Evolutionary conservation across 2,329 filamentous ascomycete genomes (phyloP), one percentile per base, ranked within the genome.

Genomic region (Colletotrichum tamarilloi): DNA sequence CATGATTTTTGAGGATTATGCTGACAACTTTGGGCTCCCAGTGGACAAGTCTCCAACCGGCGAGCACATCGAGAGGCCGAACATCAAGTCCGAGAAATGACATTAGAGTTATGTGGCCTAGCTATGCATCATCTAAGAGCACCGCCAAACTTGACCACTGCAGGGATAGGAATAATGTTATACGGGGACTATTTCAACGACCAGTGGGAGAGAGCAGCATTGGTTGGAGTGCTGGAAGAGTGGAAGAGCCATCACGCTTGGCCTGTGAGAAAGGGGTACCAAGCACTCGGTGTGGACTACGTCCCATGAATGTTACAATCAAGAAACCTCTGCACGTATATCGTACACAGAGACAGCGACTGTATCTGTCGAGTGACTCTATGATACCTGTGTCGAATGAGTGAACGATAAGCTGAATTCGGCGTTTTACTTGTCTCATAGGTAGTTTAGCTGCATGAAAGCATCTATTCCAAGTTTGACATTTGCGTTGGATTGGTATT

Each of bases 161-260:
- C 83, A 0, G 81, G 81, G 0, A 81, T 84, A 46, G 82, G 82
- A 5, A 84, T 84, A 73, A 81, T 84, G 76, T 71, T 84, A n/a
- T 84, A 84, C 30, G 82, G 82, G 1, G 83, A 84, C 63, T 84
- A 83, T 59, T 84, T 84, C 72, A 84, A 82, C 2, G 83, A 84
- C 65, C 78, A 77, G 11, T 84, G 83, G 58, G 83, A 84, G 70
- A 77, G 82, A 1, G 76, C 77, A 24, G 83, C 82, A 1, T 68
- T 84, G 77, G 80, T 80, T 19, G 82, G 78, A 0, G 84, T 84
- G 3, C 82, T 83, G 5, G 85, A 87, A 62, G 85, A 82, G 59
- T 87, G 87, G 67, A 82, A 82, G 6, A 85, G 85, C 60, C 79
- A 82, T 16, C 80, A 82, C 30, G 83, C 83, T 1, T 84, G 83